Conservation (phyloP, 768 basidiomycete genomes). For the Auricularia sp. region DNA sequence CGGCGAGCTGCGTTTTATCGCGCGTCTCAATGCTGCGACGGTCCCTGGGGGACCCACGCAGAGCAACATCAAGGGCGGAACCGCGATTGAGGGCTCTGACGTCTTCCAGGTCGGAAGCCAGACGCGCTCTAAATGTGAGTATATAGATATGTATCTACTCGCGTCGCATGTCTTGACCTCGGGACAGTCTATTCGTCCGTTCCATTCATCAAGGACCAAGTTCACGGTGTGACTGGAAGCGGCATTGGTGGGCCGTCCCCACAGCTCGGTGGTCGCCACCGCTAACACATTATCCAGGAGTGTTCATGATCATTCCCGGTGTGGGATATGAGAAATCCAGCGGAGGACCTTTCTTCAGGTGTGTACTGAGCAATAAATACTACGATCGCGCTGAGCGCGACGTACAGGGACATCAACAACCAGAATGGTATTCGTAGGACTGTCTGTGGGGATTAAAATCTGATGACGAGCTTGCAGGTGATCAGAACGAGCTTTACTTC, state of each 20-base stretch:
- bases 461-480: slow-evolving; percentile 7
- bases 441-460: not conserved
- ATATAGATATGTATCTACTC: no score
- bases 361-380: slow-evolving; percentile 10
- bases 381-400: not conserved
- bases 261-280: not conserved
- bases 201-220: slow-evolving; percentile 41
- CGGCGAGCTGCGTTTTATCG: slow-evolving; percentile 39
- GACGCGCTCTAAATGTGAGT: slow-evolving; percentile 35
- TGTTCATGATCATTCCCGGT: slow-evolving; percentile 34
- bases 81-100: slow-evolving; percentile 38
- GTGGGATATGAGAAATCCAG: slow-evolving; percentile 36
- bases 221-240: slow-evolving; percentile 38
- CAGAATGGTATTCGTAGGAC: slow-evolving; percentile 21
- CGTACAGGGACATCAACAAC: slow-evolving; percentile 33
- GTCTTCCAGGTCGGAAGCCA: slow-evolving; percentile 35
- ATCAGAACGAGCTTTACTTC: slow-evolving; percentile 39
- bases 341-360: slow-evolving; percentile 41
- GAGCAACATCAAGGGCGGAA: slow-evolving; percentile 32
- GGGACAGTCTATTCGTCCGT: slow-evolving; percentile 12
- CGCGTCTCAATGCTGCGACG: slow-evolving; percentile 31
- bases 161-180: no score
- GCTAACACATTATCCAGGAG: not conserved
- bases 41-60: slow-evolving; percentile 29
- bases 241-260: slow-evolving; percentile 26